These are phyloP conservation scores for Colletotrichum chrysophilum DNA, from an alignment of 2,329 filamentous ascomycete genomes.

Conservation along the genomic window DNA sequence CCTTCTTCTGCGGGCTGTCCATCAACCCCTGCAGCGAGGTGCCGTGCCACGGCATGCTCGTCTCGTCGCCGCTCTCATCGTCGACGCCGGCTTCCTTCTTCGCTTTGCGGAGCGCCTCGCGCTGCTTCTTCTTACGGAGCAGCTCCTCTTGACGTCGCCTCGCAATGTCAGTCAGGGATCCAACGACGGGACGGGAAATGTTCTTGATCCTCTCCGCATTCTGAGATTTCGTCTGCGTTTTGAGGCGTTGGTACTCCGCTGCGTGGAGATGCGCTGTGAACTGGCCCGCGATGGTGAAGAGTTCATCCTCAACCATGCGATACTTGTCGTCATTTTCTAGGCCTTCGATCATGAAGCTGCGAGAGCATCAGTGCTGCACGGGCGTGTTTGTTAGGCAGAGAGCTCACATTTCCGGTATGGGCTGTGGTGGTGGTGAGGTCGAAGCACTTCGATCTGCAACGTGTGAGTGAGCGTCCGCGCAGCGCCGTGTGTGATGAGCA, in stretches of 20 bases:
- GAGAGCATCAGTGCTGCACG: background rate
- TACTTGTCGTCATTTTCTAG: constrained; percentile 73
- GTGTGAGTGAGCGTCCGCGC: background rate
- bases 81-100: constrained; percentile 21
- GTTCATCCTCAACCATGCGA: constrained; percentile 86
- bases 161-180: constrained; percentile 39
- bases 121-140: constrained; percentile 39
- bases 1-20: constrained; percentile 42
- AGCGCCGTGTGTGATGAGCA: background rate
- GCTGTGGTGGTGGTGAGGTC: constrained; percentile 56
- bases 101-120: constrained; percentile 28
- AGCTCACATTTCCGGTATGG: constrained; percentile 49
- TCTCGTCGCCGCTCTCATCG: constrained; percentile 34
- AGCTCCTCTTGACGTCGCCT: constrained; percentile 39
- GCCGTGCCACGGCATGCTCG: constrained; percentile 29
- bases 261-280: constrained; percentile 80
- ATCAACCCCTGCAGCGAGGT: constrained; percentile 47
- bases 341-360: constrained; percentile 68
- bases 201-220: constrained; percentile 57
- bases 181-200: constrained; percentile 58
- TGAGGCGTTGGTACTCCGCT: constrained; percentile 76
- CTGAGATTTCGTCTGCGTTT: constrained; percentile 57
- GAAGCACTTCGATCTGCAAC: constrained; percentile 43
- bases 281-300: constrained; percentile 67
- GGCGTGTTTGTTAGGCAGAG: background rate